Evolutionary conservation across 768 basidiomycete genomes (phyloP).

Genomic region (Ramaria rubella): DNA sequence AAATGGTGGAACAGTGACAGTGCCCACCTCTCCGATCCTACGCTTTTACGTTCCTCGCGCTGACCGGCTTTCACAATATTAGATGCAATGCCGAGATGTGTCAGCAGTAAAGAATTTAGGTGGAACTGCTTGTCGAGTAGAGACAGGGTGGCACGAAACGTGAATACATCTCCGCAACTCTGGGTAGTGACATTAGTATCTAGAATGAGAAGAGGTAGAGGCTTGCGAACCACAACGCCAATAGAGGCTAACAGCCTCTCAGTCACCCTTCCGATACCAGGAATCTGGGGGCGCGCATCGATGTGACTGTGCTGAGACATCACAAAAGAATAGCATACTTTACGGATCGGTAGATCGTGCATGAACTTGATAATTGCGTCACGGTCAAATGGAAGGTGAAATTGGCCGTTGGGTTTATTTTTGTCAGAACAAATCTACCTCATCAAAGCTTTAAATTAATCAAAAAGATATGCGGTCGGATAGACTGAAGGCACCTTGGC

Average conservation of each 20-base stretch:
- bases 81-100: slow-evolving; percentile 80
- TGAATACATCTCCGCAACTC: slow-evolving; percentile 88
- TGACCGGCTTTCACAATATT: slow-evolving; percentile 71
- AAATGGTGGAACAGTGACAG: neutral
- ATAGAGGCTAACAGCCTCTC: slow-evolving; percentile 83
- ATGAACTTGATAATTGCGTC: slow-evolving; percentile 68
- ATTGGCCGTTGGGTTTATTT: slow-evolving; percentile 97
- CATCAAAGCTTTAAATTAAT: slow-evolving; percentile 1
- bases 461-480: neutral
- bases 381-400: slow-evolving; percentile 59
- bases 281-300: slow-evolving; percentile 35
- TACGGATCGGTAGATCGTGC: slow-evolving; percentile 75
- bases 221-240: slow-evolving; percentile 60
- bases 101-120: slow-evolving; percentile 63
- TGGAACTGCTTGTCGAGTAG: slow-evolving; percentile 89
- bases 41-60: slow-evolving; percentile 84
- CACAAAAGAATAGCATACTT: slow-evolving; percentile 23
- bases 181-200: slow-evolving; percentile 24
- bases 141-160: slow-evolving; percentile 61
- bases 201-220: slow-evolving; percentile 2
- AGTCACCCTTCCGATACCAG: slow-evolving; percentile 85
- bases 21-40: slow-evolving; percentile 78
- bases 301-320: neutral
- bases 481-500: slow-evolving; percentile 59
- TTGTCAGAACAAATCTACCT: slow-evolving; percentile 87